Conservation (phyloP, 1,284 basidiomycete genomes). For the Microbotryum intermedium region DNA sequence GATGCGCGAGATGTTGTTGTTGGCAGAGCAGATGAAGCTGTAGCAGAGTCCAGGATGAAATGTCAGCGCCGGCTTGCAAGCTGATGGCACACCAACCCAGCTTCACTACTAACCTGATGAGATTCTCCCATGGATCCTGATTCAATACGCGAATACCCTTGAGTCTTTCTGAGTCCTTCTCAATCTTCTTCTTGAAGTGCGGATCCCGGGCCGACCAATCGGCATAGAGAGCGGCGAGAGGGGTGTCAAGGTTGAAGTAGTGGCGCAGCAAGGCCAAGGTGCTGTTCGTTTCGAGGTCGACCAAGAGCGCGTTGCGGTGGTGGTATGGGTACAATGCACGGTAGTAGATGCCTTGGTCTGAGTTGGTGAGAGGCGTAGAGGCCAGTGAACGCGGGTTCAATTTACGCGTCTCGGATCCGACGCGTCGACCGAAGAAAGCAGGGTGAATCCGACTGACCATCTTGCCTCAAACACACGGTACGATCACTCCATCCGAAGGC, state of each 20-base stretch:
- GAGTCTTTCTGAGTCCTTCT: constrained; percentile 55
- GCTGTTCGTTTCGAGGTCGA: constrained; percentile 47
- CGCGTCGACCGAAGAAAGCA: not conserved
- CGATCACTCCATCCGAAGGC: constrained; percentile 29
- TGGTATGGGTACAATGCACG: constrained; percentile 22
- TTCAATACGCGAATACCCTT: constrained; percentile 59
- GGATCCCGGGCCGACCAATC: constrained; percentile 67
- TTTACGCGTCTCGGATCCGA: not conserved
- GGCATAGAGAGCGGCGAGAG: constrained; percentile 63
- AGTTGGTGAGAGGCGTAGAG: not conserved
- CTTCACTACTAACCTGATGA: constrained; percentile 68
- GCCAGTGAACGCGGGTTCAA: not conserved
- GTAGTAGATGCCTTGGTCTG: constrained; percentile 30
- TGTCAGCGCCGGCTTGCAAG: not conserved
- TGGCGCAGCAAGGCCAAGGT: constrained; percentile 69
- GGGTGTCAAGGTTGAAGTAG: constrained; percentile 81
- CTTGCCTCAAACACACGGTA: constrained; percentile 34
- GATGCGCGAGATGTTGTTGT: constrained; percentile 90
- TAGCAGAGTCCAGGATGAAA: not conserved
- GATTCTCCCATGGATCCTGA: constrained; percentile 93
- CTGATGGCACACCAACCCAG: not conserved
- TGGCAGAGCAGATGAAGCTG: constrained; percentile 96
- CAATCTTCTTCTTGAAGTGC: constrained; percentile 56
- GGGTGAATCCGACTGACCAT: constrained; percentile 23
- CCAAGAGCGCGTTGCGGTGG: constrained; percentile 36